phyloP scores from a whole-genome alignment of 495 filamentous ascomycete genomes.

The Lasiosphaeria ovina region DNA sequence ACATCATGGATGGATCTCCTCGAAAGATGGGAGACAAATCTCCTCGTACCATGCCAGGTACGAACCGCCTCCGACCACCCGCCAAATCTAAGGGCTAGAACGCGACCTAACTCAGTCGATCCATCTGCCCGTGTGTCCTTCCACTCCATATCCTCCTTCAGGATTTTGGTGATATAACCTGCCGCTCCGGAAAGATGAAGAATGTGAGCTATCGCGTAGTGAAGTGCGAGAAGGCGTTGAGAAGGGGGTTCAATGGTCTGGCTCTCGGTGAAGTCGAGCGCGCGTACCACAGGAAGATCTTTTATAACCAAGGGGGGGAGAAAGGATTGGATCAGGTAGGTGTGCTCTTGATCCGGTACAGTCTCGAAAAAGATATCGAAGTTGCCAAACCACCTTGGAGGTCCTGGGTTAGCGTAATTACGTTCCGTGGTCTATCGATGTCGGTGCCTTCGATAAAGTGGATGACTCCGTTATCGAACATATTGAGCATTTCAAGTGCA shows the following conservation, averaged over 20 bases:
- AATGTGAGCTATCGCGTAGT: conserved; percentile 30
- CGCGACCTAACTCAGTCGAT: conserved; percentile 7
- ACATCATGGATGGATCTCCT: too few relatives aligned
- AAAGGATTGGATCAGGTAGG: conserved; percentile 21
- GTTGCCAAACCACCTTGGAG: conserved; percentile 13
- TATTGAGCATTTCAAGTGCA: conserved; percentile 16
- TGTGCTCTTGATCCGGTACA: conserved; percentile 16
- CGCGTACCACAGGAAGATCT: background rate
- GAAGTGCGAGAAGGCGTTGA: conserved; percentile 24
- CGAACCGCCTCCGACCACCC: too few relatives aligned
- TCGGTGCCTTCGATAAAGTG: conserved; percentile 16
- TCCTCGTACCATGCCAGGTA: too few relatives aligned
- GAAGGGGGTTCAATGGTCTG: conserved; percentile 27
- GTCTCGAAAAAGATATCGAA: conserved; percentile 17
- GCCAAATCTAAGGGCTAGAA: background rate
- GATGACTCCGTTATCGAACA: conserved; percentile 15
- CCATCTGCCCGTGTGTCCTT: conserved; percentile 1
- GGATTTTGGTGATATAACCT: conserved; percentile 25
- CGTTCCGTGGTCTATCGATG: conserved; percentile 16
- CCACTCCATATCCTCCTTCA: conserved; percentile 23
- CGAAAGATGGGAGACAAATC: too few relatives aligned
- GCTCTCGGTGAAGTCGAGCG: background rate
- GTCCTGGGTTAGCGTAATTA: conserved; percentile 12
- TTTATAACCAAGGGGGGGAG: conserved; percentile 1
- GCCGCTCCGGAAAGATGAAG: conserved; percentile 29